A percentile compares a stretch with the other conserved stretches of the same genome.
Conservation (phyloP, 257 asterid genomes). For the Nyctanthes arbortristis region DNA sequence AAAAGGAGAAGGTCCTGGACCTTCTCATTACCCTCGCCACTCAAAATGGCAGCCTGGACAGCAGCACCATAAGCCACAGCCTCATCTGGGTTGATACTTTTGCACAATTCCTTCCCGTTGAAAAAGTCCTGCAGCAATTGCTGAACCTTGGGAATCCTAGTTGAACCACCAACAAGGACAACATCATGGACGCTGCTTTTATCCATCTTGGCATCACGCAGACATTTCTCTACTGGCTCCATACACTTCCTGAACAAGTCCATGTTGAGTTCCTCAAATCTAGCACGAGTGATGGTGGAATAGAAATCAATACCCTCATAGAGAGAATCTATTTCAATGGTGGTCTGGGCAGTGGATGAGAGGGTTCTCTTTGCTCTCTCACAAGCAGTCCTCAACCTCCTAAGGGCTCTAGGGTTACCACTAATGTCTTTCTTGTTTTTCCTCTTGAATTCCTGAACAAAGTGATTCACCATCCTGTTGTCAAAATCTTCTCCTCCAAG, state of each 20-base stretch:
- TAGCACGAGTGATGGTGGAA: too few species aligned
- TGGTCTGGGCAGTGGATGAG: too few species aligned
- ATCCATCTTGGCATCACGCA: conserved; percentile 44
- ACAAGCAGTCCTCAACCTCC: too few species aligned
- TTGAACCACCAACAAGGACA: conserved; percentile 45
- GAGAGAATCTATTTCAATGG: too few species aligned
- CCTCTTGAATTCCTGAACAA: conserved; percentile 32
- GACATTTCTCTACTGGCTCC: conserved; percentile 45
- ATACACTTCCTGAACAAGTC: conserved; percentile 43
- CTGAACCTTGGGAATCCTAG: conserved; percentile 46
- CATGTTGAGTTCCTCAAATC: too few species aligned
- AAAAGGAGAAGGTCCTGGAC: conserved; percentile 31
- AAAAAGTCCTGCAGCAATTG: too few species aligned
- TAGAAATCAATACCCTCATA: too few species aligned
- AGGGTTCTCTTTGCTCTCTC: too few species aligned
- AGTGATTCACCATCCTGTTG: conserved; percentile 35
- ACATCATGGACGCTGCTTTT: conserved; percentile 41
- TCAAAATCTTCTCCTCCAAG: conserved; percentile 57
- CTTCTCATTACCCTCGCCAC: too few species aligned
- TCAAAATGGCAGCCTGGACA: too few species aligned
- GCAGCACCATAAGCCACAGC: conserved; percentile 35
- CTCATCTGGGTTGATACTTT: conserved; percentile 32
- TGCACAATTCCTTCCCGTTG: conserved; percentile 32
- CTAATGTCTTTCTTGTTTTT: conserved; percentile 34
- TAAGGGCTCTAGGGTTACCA: too few species aligned